Base-by-base conservation (phyloP, 2,329 filamentous ascomycete genomes). In the Colletotrichum truncatum region DNA sequence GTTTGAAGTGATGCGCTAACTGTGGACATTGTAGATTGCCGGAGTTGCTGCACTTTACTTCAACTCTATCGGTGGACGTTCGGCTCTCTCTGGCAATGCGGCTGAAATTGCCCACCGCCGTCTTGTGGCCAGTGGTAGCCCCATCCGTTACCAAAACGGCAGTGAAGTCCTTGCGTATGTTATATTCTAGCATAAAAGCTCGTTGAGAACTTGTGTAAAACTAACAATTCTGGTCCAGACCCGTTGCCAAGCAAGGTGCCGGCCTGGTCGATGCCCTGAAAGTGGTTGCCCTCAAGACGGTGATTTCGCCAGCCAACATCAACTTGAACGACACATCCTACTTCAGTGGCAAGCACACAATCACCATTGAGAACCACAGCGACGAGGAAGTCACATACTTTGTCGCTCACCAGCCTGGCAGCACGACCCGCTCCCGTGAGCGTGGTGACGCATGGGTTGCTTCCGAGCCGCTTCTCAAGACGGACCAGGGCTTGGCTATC, bases 281-380 rank as follows among this genome's bases (percentile, higher is more conserved):
- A 53, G 73, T 76, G 5, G 69, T 80, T n/a, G 72, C 77, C 21
- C 71, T 75, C 18, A 73, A 68, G 4, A 78, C 75, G 6, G 63
- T 71, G 23, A 66, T 81, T 38, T 72, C 72, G 67, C 82, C 81
- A 4, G 84, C 84, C 7, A 85, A 82, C 72, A 75, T 91, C 16
- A 82, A 85, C 6, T 89, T 90, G 75, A 90, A 90, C 71, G 88
- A 91, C 72, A 88, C 87, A 0, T 84, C 85, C 67, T 73, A 89
- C 77, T 84, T 88, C 66, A 72, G 74, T 30, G 73, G 78, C 10
- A 78, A 75, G 1, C 77, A 82, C 54, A 81, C 82, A 67, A 87
- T 91, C 71, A 82, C 77, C 30, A 79, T 91, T 67, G 80, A 75
- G 69, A 91, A 91, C 77, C 77, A 78, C 4, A 84, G 83, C 43